Evolutionary conservation across 2,329 filamentous ascomycete genomes (phyloP), one percentile per base, ranked within the genome.

Genomic region (Aplosporella prunicola): DNA sequence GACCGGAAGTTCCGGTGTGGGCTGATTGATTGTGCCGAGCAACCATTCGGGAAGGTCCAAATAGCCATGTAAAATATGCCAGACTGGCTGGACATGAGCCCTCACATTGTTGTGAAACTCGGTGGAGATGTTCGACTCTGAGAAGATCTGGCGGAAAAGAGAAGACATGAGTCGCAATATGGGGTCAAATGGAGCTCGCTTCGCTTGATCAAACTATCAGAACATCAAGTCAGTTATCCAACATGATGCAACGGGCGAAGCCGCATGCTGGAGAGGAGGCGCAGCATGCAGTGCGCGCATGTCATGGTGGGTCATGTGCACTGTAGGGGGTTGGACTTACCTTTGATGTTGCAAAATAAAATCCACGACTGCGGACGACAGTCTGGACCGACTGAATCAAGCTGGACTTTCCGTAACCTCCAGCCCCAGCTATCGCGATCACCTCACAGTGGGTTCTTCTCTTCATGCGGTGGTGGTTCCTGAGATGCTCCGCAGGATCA

Each of bases 21-120:
- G 45, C 5, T 44, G 35, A 5, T 45, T 43, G 10, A 40, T 43
- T 13, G 48, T 46, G 29, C 49, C 56, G 7, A 69, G 47, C 15
- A 72, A 55, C 60, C 89, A 93, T 49, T 89, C 80, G 0, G 76
- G 76, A 2, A 80, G 61, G 40, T 75, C 72, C n/a, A 80, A 55
- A 34, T 74, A 72, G 17, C 58, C 61, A 45, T 75, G 69, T 18
- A 80, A 57, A 5, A 70, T 62, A 18, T 62, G 53, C 76, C 76
- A 80, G 43, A 76, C 67, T 8, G 72, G 71, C 31, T 66, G 65
- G 4, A 79, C 60, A 29, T 70, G 70, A 10, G 61, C 60, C 14
- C 76, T 62, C 9, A 80, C 58, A 43, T 66, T 70, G 41, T 74
- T 67, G 47, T 80, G 76, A 42, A 78, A 79, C 1, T 73, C 67